These are phyloP conservation scores for Trifolium subterraneum DNA, from an alignment of 306 rosid species.

Conservation along the genomic window DNA sequence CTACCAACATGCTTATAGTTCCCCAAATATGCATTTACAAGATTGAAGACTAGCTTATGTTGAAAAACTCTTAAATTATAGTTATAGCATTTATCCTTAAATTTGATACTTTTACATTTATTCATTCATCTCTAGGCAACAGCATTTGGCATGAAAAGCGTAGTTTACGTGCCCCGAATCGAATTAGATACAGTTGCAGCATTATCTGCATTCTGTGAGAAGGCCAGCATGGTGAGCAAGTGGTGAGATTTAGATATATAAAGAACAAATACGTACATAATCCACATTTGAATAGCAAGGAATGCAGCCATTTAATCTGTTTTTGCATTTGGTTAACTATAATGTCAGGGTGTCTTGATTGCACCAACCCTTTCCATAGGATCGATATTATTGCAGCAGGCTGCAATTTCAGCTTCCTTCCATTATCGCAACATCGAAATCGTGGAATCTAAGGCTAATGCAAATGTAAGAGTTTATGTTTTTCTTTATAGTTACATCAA, in stretches of 20 bases:
- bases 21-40: constrained; percentile 7
- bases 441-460: constrained; percentile 79
- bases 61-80: background rate
- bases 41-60: background rate
- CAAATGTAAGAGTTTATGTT: constrained; percentile 54
- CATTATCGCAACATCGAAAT: constrained; percentile 86
- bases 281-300: too few species aligned
- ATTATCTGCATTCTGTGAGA: constrained; percentile 82
- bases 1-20: background rate
- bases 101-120: background rate
- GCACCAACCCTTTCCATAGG: constrained; percentile 96
- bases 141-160: constrained; percentile 93
- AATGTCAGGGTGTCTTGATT: constrained; percentile 51
- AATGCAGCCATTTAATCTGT: constrained; percentile 16
- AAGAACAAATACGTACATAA: too few species aligned
- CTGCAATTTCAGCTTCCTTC: constrained; percentile 91
- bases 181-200: constrained; percentile 61
- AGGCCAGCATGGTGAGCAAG: constrained; percentile 98
- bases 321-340: background rate
- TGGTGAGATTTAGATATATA: constrained; percentile 67
- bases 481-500: background rate
- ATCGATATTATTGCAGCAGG: constrained; percentile 90
- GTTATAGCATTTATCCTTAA: background rate
- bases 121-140: constrained; percentile 64
- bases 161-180: constrained; percentile 74